Base-by-base conservation (phyloP, 2,329 filamentous ascomycete species). In the Ilyonectria mors-panacis region DNA sequence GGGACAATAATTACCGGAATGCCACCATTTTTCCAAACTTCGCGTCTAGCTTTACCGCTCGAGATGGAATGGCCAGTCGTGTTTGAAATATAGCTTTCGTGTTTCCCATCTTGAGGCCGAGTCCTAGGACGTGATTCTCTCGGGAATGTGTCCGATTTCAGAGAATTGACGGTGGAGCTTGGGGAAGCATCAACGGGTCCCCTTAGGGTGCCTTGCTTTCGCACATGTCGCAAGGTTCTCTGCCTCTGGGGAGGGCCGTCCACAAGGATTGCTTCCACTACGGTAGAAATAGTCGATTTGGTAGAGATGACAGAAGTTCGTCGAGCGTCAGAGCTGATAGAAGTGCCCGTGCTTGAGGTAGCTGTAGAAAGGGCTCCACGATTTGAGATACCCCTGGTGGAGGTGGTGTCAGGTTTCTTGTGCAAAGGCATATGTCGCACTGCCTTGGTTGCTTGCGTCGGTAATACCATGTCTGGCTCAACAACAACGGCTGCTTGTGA, bases 1-100 rank as follows among this genome's bases (percentile, higher is more conserved):
- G 89, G 89, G 57, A 92, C 86, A 21, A 92, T 83, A 7, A 91
- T 84, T 8, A 92, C 89, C 2, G 89, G 89, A 10, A 92, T 89
- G 2, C 83, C 88, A 8, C 89, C 89, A 59, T 79, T 86, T 70
- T 86, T 90, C 81, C 86, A 85, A 3, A 91, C 80, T 35, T 90
- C 87, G 17, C 86, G 85, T n/a, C 89, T 82, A 4, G 87, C 87
- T 71, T 83, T 88, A 8, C 82, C 81, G 69, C 86, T 90, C 1
- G 85, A 83, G 4, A 85, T 79, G 6, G 87, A 88, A 67, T 82
- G 87, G 26, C 77, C 70, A 0, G 87, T 87, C 4, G 79, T 78
- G 42, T 78, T 85, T 2, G 88, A 90, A 30, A 79, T 78, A 59
- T 85, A 78, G 63, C 86, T 89, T 5, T 87, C 84, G 35, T 81